Evolutionary conservation across 208 protist genomes (phyloP), one percentile per base, ranked within the genome.

Genomic region (Leptomonas seymouri): DNA sequence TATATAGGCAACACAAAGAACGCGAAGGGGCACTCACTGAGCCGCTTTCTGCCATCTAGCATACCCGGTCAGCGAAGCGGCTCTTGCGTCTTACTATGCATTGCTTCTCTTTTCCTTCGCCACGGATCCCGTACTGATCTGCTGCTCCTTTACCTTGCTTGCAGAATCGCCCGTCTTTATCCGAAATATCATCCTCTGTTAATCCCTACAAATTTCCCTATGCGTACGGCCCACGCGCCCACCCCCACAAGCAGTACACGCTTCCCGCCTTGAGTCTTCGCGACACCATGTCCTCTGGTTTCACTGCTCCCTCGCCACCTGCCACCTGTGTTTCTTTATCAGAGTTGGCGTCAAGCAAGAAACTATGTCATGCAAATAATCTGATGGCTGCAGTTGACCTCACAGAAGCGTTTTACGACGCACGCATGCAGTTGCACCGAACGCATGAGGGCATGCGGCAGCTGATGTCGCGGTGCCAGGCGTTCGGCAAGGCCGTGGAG

Each of bases 371-470:
- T 16, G 16, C 20, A 7, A 11, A 3, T n/a, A 16, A 45, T 6
- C 48, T 46, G 34, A 18, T 4, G 18, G 46, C 34, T 20, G 27
- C n/a, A 3, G 9, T 20, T 1, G 21, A 34, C 48, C 48, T 67
- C 23, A 1, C 18, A 11, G 23, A 21, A 4, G 61, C 48, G 2
- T 4, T 57, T 12, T 54, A 36, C 39, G 28, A 53, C 59, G n/a
- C 45, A 1, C 27, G 45, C 20, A 20, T 56, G n/a, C 23, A 67
- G 30, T 23, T 53, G 5, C 45, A 46, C 46, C 48, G 48, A 14
- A 28, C 45, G 6, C 48, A 58, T n/a, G 50, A 36, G 7, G 62
- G 31, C 23, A 55, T 67, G 45, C 49, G 25, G 62, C 50, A 49
- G 30, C 45, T 57, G 16, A 8, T 58, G 23, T 11, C 50, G 36